Conservation (phyloP, 1,284 basidiomycete species). For the Mycena sp. region DNA sequence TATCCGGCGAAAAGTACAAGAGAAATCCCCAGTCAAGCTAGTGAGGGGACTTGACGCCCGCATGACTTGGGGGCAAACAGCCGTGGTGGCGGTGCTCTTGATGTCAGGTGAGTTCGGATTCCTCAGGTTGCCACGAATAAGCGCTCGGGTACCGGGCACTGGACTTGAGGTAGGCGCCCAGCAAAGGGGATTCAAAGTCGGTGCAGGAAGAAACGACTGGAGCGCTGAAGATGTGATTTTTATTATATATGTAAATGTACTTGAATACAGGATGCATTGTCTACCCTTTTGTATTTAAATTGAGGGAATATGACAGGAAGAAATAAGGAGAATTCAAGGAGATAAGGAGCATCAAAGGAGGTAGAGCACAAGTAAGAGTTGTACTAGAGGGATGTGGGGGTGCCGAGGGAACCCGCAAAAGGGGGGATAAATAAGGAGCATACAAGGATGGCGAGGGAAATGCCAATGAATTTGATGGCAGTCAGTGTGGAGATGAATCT, state of each 20-base stretch:
- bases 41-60: background rate
- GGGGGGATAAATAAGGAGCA: background rate
- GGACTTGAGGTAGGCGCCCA: background rate
- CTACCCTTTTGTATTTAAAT: background rate
- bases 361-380: background rate
- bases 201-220: background rate
- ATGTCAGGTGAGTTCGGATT: background rate
- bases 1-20: background rate
- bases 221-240: background rate
- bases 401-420: background rate
- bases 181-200: background rate
- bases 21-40: background rate
- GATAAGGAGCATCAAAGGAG: background rate
- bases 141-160: background rate
- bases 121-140: background rate
- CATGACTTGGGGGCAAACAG: background rate
- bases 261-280: background rate
- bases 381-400: background rate
- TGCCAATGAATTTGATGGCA: no score
- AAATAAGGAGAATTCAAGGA: background rate
- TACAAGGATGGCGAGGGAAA: no score
- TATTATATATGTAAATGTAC: no score
- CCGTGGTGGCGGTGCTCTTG: background rate
- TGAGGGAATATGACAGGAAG: background rate
- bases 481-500: no score